Evolutionary conservation across 2,329 filamentous ascomycete species (phyloP), one percentile per base, ranked within the genome.

Genomic region (Ceratocystis ficicola): DNA sequence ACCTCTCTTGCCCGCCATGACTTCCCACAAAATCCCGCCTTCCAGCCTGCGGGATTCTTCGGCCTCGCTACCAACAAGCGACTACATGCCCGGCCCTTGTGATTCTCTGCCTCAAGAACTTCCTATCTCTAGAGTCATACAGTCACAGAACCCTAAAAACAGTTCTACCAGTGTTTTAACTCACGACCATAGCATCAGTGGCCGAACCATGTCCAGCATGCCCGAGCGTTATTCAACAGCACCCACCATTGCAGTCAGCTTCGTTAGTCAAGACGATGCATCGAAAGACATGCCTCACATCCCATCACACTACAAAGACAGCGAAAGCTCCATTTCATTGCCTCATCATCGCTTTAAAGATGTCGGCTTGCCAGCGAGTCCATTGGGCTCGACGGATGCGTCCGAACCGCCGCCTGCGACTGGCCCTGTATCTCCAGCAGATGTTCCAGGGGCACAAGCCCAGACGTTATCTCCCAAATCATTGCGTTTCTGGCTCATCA

Each of bases 401-500:
- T 69, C 71, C 20, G 73, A 77, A 48, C 72, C 20, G 50, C 50
- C 20, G 50, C 25, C 36, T 41, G 36, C 25, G 50, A 20, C 20
- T 15, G 50, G 15, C 8, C 20, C 25, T 55, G 50, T 25, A 8
- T 5, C 50, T 5, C 50, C 7, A 25, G 8, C 50, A 28, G 46
- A 48, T 10, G 20, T 2, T 22, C 46, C 46, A 8, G 46, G n/a
- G 7, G n/a, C 46, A 22, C 10, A 7, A 15, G 20, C 20, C 7
- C 50, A 76, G 36, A 77, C 81, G 65, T 83, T 78, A 73, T 73
- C 80, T 67, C 81, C 81, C 12, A 79, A 77, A 71, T 82, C 77
- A 7, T 64, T 80, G 68, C 79, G 78, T 69, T 83, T 84, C 70
- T 83, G 81, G 81, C 75, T 81, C 68, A 77, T 82, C 59, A 75